phyloP scores from a whole-genome alignment of 768 basidiomycete species.

The Psilocybe azurescens region DNA sequence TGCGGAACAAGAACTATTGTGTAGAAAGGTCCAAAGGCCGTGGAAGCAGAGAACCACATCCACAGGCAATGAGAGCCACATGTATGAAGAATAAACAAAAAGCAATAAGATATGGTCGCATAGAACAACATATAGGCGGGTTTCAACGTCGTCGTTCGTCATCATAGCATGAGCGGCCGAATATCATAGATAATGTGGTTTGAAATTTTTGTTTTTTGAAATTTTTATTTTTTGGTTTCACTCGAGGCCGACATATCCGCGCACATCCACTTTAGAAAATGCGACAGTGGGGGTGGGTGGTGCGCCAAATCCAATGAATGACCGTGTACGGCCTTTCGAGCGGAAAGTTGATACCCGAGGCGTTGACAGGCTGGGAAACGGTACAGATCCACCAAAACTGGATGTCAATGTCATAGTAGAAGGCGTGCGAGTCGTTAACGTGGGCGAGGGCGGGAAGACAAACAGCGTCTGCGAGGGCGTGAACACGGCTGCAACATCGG shows the following conservation, averaged over 20 bases:
- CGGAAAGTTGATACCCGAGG: conserved; percentile 76
- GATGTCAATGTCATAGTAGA: conserved; percentile 85
- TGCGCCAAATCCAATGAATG: conserved; percentile 73
- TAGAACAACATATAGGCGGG: conserved; percentile 12
- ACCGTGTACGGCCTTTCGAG: conserved; percentile 68
- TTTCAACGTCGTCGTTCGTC: conserved; percentile 15
- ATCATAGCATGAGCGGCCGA: conserved; percentile 7
- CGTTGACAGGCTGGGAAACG: conserved; percentile 65
- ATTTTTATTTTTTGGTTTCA: conserved; percentile 15
- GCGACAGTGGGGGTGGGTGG: conserved; percentile 81
- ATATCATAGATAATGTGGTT: background rate
- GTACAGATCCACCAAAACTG: conserved; percentile 48
- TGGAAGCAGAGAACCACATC: conserved; percentile 11
- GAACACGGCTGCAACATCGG: conserved; percentile 28
- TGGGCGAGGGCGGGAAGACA: conserved; percentile 83
- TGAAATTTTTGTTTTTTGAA: background rate
- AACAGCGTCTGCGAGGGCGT: conserved; percentile 86
- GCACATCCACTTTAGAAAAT: conserved; percentile 82
- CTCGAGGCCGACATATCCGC: conserved; percentile 74
- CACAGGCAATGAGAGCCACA: background rate
- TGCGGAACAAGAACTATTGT: conserved; percentile 6
- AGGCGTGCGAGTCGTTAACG: conserved; percentile 62
- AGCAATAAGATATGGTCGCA: conserved; percentile 13
- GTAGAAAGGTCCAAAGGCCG: conserved; percentile 9
- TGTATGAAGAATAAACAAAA: conserved; percentile 11